These are phyloP conservation scores for Alloteropsis semialata DNA, from an alignment of 176 grass and related monocot species.

Conservation along the genomic window DNA sequence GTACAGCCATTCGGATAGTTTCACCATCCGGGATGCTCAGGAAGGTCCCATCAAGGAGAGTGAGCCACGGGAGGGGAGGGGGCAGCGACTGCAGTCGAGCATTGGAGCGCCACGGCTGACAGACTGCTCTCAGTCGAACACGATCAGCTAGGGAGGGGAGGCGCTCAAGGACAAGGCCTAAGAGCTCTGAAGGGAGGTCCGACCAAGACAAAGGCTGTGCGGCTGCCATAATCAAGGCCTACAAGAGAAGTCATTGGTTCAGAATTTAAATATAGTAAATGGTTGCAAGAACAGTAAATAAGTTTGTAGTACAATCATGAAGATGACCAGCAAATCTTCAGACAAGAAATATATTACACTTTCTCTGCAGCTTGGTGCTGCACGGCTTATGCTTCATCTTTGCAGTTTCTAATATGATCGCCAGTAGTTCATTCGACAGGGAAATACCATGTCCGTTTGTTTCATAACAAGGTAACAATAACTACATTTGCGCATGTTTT, in stretches of 20 bases:
- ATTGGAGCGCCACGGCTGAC: neutral
- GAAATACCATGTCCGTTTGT: too few species aligned
- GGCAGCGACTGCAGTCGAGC: neutral
- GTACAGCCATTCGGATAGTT: neutral
- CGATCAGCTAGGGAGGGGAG: neutral
- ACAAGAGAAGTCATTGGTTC: neutral
- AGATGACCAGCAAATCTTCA: too few species aligned
- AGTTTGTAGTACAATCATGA: too few species aligned
- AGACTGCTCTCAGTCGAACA: neutral
- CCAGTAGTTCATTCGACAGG: too few species aligned
- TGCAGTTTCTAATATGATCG: too few species aligned
- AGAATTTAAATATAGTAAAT: neutral
- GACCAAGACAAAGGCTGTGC: neutral
- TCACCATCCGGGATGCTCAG: neutral
- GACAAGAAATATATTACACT: too few species aligned
- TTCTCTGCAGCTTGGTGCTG: too few species aligned
- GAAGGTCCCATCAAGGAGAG: neutral
- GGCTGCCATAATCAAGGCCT: neutral
- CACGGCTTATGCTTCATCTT: too few species aligned
- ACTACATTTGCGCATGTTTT: too few species aligned
- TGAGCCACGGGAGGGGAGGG: neutral
- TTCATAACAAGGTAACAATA: too few species aligned
- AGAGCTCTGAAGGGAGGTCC: neutral
- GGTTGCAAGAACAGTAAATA: neutral
- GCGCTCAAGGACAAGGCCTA: neutral